These are phyloP conservation scores for Pythium monospermum DNA, from an alignment of 352 stramenopile species.

Conservation along the genomic window DNA sequence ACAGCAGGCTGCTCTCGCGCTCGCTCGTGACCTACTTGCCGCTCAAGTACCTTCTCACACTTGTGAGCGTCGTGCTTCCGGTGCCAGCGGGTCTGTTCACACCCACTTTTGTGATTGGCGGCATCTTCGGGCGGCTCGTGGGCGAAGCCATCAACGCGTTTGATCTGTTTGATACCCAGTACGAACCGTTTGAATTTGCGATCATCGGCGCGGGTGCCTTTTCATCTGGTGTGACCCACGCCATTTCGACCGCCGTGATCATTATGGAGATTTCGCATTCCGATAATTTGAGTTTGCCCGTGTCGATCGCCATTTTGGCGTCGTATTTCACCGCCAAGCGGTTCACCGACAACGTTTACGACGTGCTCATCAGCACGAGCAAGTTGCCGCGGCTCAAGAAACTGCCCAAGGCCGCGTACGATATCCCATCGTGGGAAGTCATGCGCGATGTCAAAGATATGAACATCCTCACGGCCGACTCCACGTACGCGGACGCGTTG, in stretches of 20 bases:
- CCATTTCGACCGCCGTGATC: constrained; percentile 91
- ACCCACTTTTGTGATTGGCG: constrained; percentile 80
- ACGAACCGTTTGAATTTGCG: constrained; percentile 90
- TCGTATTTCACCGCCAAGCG: constrained; percentile 88
- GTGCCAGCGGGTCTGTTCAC: constrained; percentile 79
- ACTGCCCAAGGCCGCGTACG: constrained; percentile 78
- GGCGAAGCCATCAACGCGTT: constrained; percentile 70
- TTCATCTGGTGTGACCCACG: constrained; percentile 88
- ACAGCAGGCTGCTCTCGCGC: constrained; percentile 62
- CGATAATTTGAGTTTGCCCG: constrained; percentile 78
- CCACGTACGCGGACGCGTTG: constrained; percentile 58
- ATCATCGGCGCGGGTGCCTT: constrained; percentile 91
- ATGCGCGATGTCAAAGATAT: constrained; percentile 77
- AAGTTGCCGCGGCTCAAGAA: constrained; percentile 73
- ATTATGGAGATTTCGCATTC: constrained; percentile 92
- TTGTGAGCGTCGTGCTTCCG: constrained; percentile 70
- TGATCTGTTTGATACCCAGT: constrained; percentile 51
- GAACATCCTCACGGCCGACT: constrained; percentile 57
- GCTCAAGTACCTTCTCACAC: constrained; percentile 73
- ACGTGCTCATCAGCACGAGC: constrained; percentile 84
- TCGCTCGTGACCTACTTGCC: constrained; percentile 72
- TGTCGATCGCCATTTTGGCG: constrained; percentile 85
- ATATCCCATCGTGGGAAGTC: constrained; percentile 80
- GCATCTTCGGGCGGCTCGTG: constrained; percentile 77
- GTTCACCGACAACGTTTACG: constrained; percentile 91